phyloP scores from a whole-genome alignment of 768 basidiomycete species.

The Leccinum fibrillosum region DNA sequence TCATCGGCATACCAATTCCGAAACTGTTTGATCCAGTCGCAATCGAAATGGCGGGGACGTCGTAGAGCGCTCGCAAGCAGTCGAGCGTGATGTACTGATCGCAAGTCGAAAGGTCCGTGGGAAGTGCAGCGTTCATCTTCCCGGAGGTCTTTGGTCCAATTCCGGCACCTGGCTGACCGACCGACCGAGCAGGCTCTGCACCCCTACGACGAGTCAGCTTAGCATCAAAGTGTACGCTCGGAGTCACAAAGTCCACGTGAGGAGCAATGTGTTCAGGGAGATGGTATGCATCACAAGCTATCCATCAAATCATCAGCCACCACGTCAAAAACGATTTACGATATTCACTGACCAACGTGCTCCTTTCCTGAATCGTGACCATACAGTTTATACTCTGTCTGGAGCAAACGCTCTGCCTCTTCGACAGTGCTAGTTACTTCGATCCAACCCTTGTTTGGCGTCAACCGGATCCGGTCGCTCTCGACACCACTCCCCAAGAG shows the following conservation, averaged over 20 bases:
- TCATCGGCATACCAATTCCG: slow-evolving; percentile 24
- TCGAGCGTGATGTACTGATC: slow-evolving; percentile 29
- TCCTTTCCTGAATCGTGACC: slow-evolving; percentile 26
- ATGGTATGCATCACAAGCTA: slow-evolving; percentile 34
- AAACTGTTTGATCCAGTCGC: slow-evolving; percentile 23
- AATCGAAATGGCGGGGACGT: slow-evolving; percentile 11
- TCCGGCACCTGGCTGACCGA: slow-evolving; percentile 16
- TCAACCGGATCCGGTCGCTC: slow-evolving; percentile 19
- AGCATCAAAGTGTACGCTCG: slow-evolving; percentile 33
- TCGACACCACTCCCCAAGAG: slow-evolving; percentile 26
- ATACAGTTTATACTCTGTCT: slow-evolving; percentile 34
- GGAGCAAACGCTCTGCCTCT: slow-evolving; percentile 33
- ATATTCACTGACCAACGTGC: slow-evolving; percentile 23
- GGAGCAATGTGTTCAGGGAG: slow-evolving; percentile 30
- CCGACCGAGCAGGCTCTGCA: not conserved
- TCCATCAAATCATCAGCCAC: not conserved
- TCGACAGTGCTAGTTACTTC: slow-evolving; percentile 27
- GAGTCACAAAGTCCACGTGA: slow-evolving; percentile 35
- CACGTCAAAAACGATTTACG: not conserved
- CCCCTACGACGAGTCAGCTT: slow-evolving; percentile 17
- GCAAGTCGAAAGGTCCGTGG: slow-evolving; percentile 19
- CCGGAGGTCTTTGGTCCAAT: slow-evolving; percentile 23
- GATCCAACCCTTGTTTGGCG: slow-evolving; percentile 24
- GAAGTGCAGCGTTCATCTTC: slow-evolving; percentile 1
- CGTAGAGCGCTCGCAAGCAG: slow-evolving; percentile 30